Evolutionary conservation across 179 eudicot species (phyloP).

Genomic region (Corrigiola litoralis): DNA sequence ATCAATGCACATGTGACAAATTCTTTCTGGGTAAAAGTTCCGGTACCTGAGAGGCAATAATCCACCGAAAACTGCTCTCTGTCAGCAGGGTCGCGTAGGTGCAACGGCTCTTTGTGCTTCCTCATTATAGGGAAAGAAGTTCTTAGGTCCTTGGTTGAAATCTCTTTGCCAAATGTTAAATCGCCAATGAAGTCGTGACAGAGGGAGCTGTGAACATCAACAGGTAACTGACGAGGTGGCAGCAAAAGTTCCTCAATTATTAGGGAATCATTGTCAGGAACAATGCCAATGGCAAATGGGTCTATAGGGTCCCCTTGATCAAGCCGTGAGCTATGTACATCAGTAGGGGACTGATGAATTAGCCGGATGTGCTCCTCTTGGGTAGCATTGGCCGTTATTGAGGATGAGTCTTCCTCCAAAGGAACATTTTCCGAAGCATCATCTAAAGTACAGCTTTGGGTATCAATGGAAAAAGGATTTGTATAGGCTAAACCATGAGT

Average conservation of each 20-base stretch:
- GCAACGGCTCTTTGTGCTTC: conserved; percentile 1
- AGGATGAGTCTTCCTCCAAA: not conserved
- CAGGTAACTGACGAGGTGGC: not conserved
- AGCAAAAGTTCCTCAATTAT: conserved; percentile 1
- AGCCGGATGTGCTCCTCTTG: not conserved
- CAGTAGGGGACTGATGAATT: conserved; percentile 10
- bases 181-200: not conserved
- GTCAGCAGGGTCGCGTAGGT: not conserved
- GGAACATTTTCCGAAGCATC: not conserved
- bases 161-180: not conserved
- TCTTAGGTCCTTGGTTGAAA: not conserved
- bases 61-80: conserved; percentile 6
- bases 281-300: not conserved
- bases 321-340: conserved; percentile 8
- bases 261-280: conserved; percentile 4
- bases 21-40: not conserved
- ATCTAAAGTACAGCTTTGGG: not conserved
- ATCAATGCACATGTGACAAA: not conserved
- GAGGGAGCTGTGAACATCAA: not conserved
- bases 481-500: not conserved
- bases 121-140: conserved; percentile 1
- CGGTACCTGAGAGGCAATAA: not conserved
- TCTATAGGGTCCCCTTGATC: not conserved
- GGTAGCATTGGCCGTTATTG: not conserved
- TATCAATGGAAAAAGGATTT: not conserved